Base-by-base conservation (phyloP, 2,329 filamentous ascomycete species). In the Sporothrix luriei region DNA sequence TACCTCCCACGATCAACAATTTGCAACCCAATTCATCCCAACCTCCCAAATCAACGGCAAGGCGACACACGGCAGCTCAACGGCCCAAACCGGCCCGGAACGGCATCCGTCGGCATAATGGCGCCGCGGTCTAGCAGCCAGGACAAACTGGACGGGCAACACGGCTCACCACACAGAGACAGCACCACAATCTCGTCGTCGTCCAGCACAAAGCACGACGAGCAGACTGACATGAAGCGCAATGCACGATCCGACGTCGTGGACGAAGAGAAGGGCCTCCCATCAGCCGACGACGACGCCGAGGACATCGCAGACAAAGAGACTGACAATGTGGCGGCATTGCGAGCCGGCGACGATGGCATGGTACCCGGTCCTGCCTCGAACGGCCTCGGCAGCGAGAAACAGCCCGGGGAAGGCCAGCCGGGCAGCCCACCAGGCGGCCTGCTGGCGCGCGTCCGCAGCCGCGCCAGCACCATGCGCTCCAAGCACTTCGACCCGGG, bases 401-500 rank as follows among this genome's bases (percentile, higher is more conserved):
- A 68, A 26, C 61, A 70, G 2, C 43, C 38, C 7, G 46, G 33
- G 14, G 40, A 5, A 9, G 40, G 40, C 40, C 9, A 14, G 33
- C 33, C 7, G 7, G 59, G 40, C 10, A 19, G 73, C 48, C 73
- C 78, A 7, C 33, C 7, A 4, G 59, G 40, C 10, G 21, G 73
- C 48, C 73, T 78, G 0, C 57, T 82, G 1, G 76, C 74, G 66
- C 79, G 81, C 1, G 79, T 81, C 4, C 70, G 83, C 14, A 84
- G 81, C 71, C 76, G 78, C 19, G 78, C 80, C 3, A 81, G 79
- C 21, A 80, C 80, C 1, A 79, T 80, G 0, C 81, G 77, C 59
- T 74, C 77, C 64, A 54, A 62, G 14, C 55, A 57, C 64, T 24
- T 62, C 2, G 68, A 82, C 51, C 81, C 81, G 0, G 81, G 81